Base-by-base conservation (phyloP, 805 yeast species). In the Metschnikowia gruessii region DNA sequence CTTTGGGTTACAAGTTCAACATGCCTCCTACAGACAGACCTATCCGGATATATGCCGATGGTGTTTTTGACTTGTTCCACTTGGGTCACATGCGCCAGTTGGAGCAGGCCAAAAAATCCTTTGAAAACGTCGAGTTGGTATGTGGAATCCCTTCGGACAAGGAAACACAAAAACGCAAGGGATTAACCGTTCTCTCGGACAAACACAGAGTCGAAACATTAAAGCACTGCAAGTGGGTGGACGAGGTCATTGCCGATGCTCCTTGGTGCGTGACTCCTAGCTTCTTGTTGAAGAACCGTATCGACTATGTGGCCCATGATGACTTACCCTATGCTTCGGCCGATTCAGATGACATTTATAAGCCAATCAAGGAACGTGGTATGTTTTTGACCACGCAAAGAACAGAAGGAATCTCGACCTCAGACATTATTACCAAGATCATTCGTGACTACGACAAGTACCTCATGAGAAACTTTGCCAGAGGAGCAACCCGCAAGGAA, bases 251-350 rank as follows among this genome's bases (percentile, higher is more conserved):
- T 45, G 90, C 92, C 24, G 74, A 87, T 64, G 96, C 97, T 1
- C 99, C 99, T 12, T 94, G 99, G 99, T 80, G 86, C 56, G 90
- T 94, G 22, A 85, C 90, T 2, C 80, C 89, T 45, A 89, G 85
- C 37, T 94, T 94, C 58, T 68, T 94, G 54, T 72, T 72, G 40
- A 68, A 85, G 56, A 96, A 94, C 67, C 72, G 82, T 45, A 89
- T 94, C 55, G 99, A 94, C 65, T 94, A 89, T 60, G 97, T 92
- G 50, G 99, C 99, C 2, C 99, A 94, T 66, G 99, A 94, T 69
- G 98, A 94, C 66, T 72, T 89, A 52, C 99, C 99, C 0, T 94
- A 94, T 63, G 96, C 87, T 1, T 82, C 92, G 19, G 82, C 81
- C n/a, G 96, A 84, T 50, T 76, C 82, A 32, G 97, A 87, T 63